Evolutionary conservation across 257 asterid species (phyloP), one percentile per base, ranked within the genome.

Genomic region (Parsonsia alboflavescens): DNA sequence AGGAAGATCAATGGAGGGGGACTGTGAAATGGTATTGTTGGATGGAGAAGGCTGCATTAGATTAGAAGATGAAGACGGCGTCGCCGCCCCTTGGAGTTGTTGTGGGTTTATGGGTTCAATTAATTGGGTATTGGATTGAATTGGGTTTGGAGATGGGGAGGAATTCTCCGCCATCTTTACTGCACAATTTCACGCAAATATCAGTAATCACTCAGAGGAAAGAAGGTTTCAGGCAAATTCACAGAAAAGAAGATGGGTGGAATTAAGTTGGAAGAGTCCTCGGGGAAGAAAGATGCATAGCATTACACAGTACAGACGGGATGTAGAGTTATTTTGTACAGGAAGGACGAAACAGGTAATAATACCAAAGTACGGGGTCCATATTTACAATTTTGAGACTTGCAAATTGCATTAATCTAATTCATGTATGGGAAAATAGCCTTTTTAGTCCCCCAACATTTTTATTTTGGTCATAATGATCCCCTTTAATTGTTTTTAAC

Each of bases 101-200:
- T 85, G 95, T 26, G 86, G 79, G 79, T 86, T 87, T 13, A 88
- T 76, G 45, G 91, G 79, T 45, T 91, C 96, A 5, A 80, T 81
- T 76, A 81, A 77, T 48, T 76, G 76, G 82, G 73, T 82, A 73
- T 75, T 65, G 81, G 90, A 80, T 76, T 84, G 82, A 46, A 83
- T 81, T 83, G 90, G 86, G 78, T 86, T 90, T 5, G 87, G 91
- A 46, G 96, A 83, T 30, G 92, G 84, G 17, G 94, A 75, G 56
- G 93, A 68, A 83, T 83, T 90, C 56, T 89, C 97, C 61, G 91
- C 96, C 95, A 89, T 92, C 74, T 67, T 50, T 16, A 30, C 26
- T 30, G 2, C 52, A 5, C 21, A 19, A 53, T 53, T 54, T 7
- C 61, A 54, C 33, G 16, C 12, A 16, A 33, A 2, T 33, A 33